Conservation (phyloP, 495 filamentous ascomycete species). For the Penicillium paxilli region DNA sequence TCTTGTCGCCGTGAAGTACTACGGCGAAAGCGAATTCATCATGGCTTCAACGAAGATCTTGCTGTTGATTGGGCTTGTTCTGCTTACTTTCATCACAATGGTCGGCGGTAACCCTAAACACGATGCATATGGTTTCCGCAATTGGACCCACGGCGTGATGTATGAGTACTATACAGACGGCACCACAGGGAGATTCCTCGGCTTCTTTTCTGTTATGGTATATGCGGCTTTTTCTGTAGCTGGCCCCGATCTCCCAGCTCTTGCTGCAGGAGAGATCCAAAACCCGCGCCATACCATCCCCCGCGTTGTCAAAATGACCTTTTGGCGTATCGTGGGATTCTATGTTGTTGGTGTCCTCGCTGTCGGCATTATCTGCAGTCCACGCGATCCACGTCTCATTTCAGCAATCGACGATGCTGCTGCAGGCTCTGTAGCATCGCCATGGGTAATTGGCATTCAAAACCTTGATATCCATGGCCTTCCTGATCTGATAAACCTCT, state of each 20-base stretch:
- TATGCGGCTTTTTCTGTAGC: conserved; percentile 50
- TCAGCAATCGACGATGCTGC: conserved; percentile 43
- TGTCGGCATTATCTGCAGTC: conserved; percentile 51
- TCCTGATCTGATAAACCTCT: conserved; percentile 71
- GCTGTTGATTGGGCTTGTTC: conserved; percentile 67
- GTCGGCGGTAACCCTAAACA: conserved; percentile 64
- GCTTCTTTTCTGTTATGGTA: conserved; percentile 44
- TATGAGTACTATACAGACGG: conserved; percentile 32
- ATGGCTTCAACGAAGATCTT: conserved; percentile 75
- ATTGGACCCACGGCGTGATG: conserved; percentile 19
- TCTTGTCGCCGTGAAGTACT: conserved; percentile 66
- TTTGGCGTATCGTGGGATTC: conserved; percentile 83
- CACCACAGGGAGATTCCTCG: conserved; percentile 38
- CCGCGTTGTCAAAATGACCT: conserved; percentile 74
- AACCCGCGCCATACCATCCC: conserved; percentile 76
- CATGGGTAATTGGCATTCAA: conserved; percentile 59
- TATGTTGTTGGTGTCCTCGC: conserved; percentile 59
- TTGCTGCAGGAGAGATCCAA: conserved; percentile 79
- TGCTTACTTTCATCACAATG: conserved; percentile 69
- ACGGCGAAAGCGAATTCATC: conserved; percentile 74
- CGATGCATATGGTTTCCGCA: conserved; percentile 66
- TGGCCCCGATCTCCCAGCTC: conserved; percentile 66
- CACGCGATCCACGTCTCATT: conserved; percentile 54
- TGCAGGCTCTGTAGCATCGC: conserved; percentile 46
- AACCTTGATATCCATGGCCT: conserved; percentile 62